A percentile compares a stretch with the other conserved stretches of the same genome.
phyloP scores from a whole-genome alignment of 176 grass and related monocot species.

The Oryza longistaminata region DNA sequence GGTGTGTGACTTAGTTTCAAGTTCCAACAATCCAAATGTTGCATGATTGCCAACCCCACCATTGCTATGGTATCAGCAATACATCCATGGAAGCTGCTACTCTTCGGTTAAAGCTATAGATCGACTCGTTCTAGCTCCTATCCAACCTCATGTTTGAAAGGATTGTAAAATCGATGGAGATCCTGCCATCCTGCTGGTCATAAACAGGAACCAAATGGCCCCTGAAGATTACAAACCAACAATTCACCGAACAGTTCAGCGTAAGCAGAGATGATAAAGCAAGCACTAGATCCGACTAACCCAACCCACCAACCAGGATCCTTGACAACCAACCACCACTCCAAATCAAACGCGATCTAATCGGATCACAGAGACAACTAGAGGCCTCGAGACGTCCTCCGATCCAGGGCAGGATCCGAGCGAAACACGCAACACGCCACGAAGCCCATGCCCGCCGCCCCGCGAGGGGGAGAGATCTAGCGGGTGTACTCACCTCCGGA shows the following conservation, averaged over 20 bases:
- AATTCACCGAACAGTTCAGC: conserved; percentile 8
- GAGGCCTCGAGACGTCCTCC: not conserved
- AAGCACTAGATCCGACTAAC: conserved; percentile 44
- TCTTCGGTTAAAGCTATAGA: not conserved
- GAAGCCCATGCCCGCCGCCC: not conserved
- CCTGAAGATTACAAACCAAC: not conserved
- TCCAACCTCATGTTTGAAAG: not conserved
- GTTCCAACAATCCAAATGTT: not conserved
- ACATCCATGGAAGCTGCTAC: not conserved
- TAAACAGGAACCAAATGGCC: not conserved
- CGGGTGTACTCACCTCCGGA: conserved; percentile 69
- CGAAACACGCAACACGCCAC: not conserved
- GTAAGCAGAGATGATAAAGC: not conserved
- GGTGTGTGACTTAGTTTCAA: not conserved
- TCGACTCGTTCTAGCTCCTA: conserved; percentile 6
- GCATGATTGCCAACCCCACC: not conserved
- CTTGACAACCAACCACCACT: not conserved
- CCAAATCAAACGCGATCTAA: conserved; percentile 9
- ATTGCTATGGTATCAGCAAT: not conserved
- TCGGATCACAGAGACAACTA: conserved; percentile 24
- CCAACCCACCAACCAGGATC: conserved; percentile 26
- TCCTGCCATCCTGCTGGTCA: not conserved
- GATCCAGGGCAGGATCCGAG: not conserved
- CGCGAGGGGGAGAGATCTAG: conserved; percentile 11
- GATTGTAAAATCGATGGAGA: not conserved